Evolutionary conservation across 2,329 filamentous ascomycete genomes (phyloP), one percentile per base, ranked within the genome.

Genomic region (Ophiostoma ulmi): DNA sequence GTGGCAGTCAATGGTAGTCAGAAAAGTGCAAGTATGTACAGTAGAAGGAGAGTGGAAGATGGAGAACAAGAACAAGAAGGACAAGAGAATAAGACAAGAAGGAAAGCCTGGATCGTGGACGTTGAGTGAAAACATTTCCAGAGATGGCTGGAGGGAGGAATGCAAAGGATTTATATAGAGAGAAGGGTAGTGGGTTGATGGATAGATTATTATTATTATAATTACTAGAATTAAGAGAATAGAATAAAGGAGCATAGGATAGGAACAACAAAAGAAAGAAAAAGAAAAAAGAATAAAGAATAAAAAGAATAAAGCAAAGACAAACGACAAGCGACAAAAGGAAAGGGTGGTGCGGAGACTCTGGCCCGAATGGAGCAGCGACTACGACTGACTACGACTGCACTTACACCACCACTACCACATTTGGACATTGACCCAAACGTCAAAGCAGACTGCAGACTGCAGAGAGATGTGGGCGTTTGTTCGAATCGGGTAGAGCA

Each of bases 381-480:
- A 31, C 61, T 61, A 17, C 35, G 35, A 31, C 26, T 7, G 17
- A 8, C 38, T 20, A 38, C 38, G 35, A 38, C 38, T 66, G 17
- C 63, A 38, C 38, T 66, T 41, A 38, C 63, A 36, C 63, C 63
- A 66, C 38, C n/a, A 58, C 52, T 58, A 26, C 52, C n/a, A 14
- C n/a, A 26, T 58, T 58, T n/a, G 22, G 52, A 5, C 52, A 58
- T 10, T 7, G n/a, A 7, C 5, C 14, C 17, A n/a, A 48, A 48
- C 17, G 20, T 31, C 31, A 31, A 31, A 31, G 38, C 38, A 39
- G 38, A 31, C 31, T 31, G 38, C 38, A 48, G 44, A 17, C 41
- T 44, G 44, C 44, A 48, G 14, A 39, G 38, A 39, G 14, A 48
- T 48, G 5, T 48, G 41, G 41, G 38, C 38, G 38, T 39, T 39